These are phyloP conservation scores for Lipomyces kockii DNA, from an alignment of 805 yeast genomes.

Conservation along the genomic window DNA sequence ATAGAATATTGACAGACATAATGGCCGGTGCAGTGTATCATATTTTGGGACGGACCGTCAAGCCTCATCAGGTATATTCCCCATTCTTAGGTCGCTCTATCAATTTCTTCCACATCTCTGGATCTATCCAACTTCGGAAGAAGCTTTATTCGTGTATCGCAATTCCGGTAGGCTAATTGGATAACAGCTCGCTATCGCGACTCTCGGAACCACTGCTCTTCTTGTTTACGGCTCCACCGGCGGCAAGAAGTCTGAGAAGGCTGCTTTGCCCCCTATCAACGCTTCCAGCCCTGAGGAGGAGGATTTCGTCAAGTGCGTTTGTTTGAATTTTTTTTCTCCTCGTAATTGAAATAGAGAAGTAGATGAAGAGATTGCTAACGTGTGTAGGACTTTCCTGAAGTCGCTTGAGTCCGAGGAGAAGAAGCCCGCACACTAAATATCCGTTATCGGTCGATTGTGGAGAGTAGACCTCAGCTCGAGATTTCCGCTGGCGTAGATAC, in stretches of 20 bases:
- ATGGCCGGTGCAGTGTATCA: slow-evolving; percentile 71
- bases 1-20: not conserved
- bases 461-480: not conserved
- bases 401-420: slow-evolving; percentile 26
- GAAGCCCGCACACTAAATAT: slow-evolving; percentile 16
- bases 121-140: too few relatives aligned
- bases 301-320: slow-evolving; percentile 62
- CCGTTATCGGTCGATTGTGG: not conserved
- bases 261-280: slow-evolving; percentile 69
- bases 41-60: slow-evolving; percentile 82
- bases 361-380: not conserved
- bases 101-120: too few relatives aligned
- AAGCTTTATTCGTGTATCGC: not conserved
- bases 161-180: not conserved
- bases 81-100: not conserved
- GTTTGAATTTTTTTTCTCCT: slow-evolving; percentile 18
- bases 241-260: slow-evolving; percentile 51
- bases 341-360: not conserved
- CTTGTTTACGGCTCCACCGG: slow-evolving; percentile 72
- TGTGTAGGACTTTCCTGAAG: slow-evolving; percentile 30
- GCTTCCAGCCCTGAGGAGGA: slow-evolving; percentile 89
- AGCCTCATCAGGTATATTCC: slow-evolving; percentile 69
- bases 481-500: not conserved
- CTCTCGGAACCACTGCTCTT: slow-evolving; percentile 70
- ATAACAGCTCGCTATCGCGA: slow-evolving; percentile 71